Evolutionary conservation across 192 early-diverging fungal species (phyloP).

Genomic region (Coemansia guatemalensis): DNA sequence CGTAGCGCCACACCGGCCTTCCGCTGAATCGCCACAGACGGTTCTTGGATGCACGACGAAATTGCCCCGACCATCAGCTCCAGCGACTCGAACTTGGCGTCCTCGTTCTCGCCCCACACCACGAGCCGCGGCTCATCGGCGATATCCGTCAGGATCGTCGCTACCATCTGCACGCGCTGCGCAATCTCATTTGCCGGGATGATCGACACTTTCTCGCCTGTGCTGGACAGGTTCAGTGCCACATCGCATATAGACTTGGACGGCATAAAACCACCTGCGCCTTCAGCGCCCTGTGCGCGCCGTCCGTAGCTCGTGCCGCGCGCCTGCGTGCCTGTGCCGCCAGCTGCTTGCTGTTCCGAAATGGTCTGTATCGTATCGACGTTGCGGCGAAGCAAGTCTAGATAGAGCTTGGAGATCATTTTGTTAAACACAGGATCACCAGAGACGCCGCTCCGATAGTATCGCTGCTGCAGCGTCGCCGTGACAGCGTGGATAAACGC

Average conservation of each 20-base stretch:
- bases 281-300: constrained; percentile 21
- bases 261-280: neutral
- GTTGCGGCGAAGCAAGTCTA: constrained; percentile 49
- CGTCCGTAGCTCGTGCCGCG: constrained; percentile 43
- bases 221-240: constrained; percentile 46
- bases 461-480: constrained; percentile 16
- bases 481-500: constrained; percentile 76
- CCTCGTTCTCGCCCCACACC: constrained; percentile 67
- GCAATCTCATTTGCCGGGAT: constrained; percentile 52
- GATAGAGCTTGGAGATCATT: constrained; percentile 39
- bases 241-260: constrained; percentile 49
- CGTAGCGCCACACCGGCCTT: constrained; percentile 72
- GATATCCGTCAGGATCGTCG: constrained; percentile 74
- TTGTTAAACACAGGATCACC: constrained; percentile 36
- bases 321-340: constrained; percentile 25
- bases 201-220: constrained; percentile 46
- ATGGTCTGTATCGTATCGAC: constrained; percentile 52
- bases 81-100: constrained; percentile 71
- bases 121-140: constrained; percentile 73
- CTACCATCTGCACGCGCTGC: constrained; percentile 83
- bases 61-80: constrained; percentile 70
- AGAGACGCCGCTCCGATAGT: constrained; percentile 25
- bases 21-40: constrained; percentile 65
- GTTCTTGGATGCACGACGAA: constrained; percentile 72
- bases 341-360: constrained; percentile 47